These are phyloP conservation scores for Globisporangium yorkense DNA, from an alignment of 352 stramenopile species.

Conservation along the genomic window DNA sequence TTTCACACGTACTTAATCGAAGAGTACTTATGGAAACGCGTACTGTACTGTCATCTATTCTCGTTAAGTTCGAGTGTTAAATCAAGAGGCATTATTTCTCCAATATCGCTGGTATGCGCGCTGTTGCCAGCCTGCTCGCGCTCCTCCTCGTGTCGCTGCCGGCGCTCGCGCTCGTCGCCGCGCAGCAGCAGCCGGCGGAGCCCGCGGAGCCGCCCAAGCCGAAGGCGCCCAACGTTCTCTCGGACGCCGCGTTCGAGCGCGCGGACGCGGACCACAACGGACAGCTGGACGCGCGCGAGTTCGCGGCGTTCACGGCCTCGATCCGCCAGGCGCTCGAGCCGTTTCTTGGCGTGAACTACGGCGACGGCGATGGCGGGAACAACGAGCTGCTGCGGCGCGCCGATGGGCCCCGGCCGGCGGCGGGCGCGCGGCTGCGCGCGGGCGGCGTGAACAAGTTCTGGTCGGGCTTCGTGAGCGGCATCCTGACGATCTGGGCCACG, in stretches of 20 bases:
- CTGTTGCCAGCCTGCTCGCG: background rate
- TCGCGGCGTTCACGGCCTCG: conserved; percentile 47
- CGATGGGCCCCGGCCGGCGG: background rate
- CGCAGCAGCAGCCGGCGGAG: background rate
- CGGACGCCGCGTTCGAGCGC: conserved; percentile 45
- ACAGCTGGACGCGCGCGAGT: conserved; percentile 55
- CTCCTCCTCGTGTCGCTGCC: background rate
- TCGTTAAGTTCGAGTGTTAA: no score
- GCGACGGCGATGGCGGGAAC: conserved; percentile 11
- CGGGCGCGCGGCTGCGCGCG: conserved; percentile 24
- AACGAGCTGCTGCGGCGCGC: conserved; percentile 13
- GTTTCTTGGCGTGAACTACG: conserved; percentile 25
- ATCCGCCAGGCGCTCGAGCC: conserved; percentile 48
- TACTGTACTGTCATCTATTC: no score
- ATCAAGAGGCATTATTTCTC: no score
- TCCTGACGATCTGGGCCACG: conserved; percentile 96
- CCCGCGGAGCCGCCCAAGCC: no score
- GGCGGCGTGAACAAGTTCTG: conserved; percentile 71
- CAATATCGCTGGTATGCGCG: background rate
- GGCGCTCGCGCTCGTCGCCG: background rate
- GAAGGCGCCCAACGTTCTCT: background rate
- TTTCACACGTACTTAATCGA: no score
- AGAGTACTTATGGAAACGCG: no score
- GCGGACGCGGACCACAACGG: conserved; percentile 72
- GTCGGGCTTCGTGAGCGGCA: conserved; percentile 82